These are phyloP conservation scores for Coemansia sp. DNA, from an alignment of 192 early-diverging fungal genomes.

Conservation along the genomic window DNA sequence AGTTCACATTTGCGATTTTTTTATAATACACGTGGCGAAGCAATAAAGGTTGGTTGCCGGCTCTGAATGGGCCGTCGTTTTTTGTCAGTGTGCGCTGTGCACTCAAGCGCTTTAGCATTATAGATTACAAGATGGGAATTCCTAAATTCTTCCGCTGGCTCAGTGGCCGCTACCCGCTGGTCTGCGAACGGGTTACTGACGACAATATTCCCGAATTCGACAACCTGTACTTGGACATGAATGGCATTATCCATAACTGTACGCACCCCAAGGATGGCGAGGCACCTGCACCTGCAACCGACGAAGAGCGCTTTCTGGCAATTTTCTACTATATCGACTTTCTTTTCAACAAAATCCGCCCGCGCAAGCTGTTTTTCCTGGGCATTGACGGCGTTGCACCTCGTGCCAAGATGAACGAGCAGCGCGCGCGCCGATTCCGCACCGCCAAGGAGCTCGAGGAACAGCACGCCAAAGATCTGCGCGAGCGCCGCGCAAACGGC, in stretches of 20 bases:
- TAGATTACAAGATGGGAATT: conserved; percentile 64
- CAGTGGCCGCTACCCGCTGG: conserved; percentile 93
- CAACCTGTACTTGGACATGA: conserved; percentile 98
- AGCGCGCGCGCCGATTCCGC: conserved; percentile 93
- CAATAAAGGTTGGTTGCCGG: no score
- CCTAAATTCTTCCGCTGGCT: conserved; percentile 98
- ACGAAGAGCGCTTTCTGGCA: conserved; percentile 87
- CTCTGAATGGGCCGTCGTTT: no score
- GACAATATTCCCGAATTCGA: conserved; percentile 95
- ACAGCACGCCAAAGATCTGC: conserved; percentile 41
- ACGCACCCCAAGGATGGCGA: conserved; percentile 90
- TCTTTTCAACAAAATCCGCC: conserved; percentile 88
- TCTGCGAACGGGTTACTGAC: conserved; percentile 84
- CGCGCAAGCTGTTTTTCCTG: conserved; percentile 91
- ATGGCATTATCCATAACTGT: conserved; percentile 98
- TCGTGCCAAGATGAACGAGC: conserved; percentile 99
- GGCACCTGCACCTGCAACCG: conserved; percentile 82
- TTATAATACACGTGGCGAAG: no score
- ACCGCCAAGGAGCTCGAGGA: conserved; percentile 81
- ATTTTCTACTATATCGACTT: conserved; percentile 98
- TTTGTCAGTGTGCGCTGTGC: no score
- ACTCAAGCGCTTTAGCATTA: no score
- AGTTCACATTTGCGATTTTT: no score
- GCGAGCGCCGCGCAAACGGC: conserved; percentile 59
- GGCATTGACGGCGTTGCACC: conserved; percentile 96